Conservation (phyloP, 176 grass and related monocot genomes). For the Guadua angustifolia region DNA sequence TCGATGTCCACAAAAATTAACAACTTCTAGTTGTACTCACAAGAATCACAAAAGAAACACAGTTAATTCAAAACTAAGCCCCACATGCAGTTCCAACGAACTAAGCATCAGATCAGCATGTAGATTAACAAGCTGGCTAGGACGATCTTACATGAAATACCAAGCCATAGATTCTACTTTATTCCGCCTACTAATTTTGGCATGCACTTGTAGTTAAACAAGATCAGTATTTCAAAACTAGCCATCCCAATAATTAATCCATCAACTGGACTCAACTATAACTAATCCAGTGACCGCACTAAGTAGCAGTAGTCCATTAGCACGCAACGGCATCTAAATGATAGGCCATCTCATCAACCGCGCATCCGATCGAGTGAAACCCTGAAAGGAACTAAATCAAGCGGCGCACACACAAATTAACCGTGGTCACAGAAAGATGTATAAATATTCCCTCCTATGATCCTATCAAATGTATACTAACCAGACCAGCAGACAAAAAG, state of each 20-base stretch:
- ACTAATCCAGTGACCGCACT: neutral
- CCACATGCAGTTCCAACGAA: neutral
- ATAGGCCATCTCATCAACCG: neutral
- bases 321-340: neutral
- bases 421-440: neutral
- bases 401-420: neutral
- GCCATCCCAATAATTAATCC: no score
- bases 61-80: neutral
- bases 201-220: neutral
- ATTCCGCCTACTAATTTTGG: neutral
- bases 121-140: neutral
- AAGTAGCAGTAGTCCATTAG: neutral
- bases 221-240: neutral
- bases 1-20: neutral
- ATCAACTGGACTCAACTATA: neutral
- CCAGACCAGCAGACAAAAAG: neutral
- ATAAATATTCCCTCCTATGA: neutral
- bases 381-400: neutral
- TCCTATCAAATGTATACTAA: neutral
- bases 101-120: neutral
- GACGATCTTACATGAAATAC: neutral
- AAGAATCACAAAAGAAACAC: no score
- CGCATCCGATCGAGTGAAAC: neutral
- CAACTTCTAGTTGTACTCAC: neutral
- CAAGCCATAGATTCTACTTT: neutral